phyloP scores from a whole-genome alignment of 768 basidiomycete species.

The Panellus pusillus region DNA sequence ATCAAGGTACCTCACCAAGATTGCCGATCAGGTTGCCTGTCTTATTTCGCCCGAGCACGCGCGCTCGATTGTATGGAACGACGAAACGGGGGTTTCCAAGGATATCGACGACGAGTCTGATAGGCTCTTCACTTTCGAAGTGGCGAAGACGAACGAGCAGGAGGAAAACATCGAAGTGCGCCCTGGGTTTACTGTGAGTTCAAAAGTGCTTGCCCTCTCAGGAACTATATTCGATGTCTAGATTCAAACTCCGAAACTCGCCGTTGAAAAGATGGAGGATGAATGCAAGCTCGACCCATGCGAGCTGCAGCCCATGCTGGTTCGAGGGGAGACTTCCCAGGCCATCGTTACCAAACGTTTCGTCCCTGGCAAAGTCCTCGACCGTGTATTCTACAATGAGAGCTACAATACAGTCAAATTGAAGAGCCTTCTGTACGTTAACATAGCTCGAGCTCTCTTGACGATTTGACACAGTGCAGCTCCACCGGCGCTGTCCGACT shows the following conservation, averaged over 20 bases:
- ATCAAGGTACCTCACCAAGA: constrained; percentile 57
- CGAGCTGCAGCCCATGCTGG: constrained; percentile 27
- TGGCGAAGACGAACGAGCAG: constrained; percentile 54
- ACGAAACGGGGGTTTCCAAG: constrained; percentile 29
- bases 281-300: constrained; percentile 10
- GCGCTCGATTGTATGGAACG: constrained; percentile 42
- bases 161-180: constrained; percentile 47
- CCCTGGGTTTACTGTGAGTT: constrained; percentile 46
- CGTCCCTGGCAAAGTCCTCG: constrained; percentile 8
- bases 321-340: constrained; percentile 41
- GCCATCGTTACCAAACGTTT: constrained; percentile 38
- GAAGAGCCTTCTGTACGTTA: constrained; percentile 22
- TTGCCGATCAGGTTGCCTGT: constrained; percentile 54
- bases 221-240: background rate
- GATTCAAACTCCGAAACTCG: constrained; percentile 14
- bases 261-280: constrained; percentile 2
- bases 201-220: background rate
- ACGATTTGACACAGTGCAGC: constrained; percentile 17
- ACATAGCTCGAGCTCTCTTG: background rate
- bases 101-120: constrained; percentile 43
- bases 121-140: constrained; percentile 53
- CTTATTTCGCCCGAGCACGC: constrained; percentile 52
- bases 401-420: constrained; percentile 18
- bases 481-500: constrained; percentile 25
- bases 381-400: background rate